Conservation (phyloP, 192 early-diverging fungal species). For the Chytriomyces sp. region DNA sequence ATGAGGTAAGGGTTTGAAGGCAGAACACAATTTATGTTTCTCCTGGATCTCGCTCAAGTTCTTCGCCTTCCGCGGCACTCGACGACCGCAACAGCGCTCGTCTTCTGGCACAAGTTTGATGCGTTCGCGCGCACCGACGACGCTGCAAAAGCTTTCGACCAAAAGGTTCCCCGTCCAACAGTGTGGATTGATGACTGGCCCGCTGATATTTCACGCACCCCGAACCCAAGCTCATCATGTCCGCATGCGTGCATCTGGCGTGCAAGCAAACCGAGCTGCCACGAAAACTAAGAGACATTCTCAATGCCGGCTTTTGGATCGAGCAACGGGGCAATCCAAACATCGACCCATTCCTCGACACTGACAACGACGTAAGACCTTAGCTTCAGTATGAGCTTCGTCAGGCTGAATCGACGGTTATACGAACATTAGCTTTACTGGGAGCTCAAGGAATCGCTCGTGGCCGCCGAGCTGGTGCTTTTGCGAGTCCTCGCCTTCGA, state of each 20-base stretch:
- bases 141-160: background rate
- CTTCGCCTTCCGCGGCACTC: conserved; percentile 18
- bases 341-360: background rate
- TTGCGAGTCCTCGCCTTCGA: conserved; percentile 27
- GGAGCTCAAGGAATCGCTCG: conserved; percentile 30
- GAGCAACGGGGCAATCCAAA: background rate
- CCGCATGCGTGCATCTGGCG: conserved; percentile 22
- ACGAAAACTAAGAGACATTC: conserved; percentile 28
- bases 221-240: conserved; percentile 7
- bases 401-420: background rate
- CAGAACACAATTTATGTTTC: too few species aligned
- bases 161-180: background rate
- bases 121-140: background rate
- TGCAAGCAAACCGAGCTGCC: conserved; percentile 27
- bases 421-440: conserved; percentile 19
- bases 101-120: background rate
- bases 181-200: background rate
- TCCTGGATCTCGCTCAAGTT: background rate
- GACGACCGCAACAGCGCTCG: background rate
- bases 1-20: too few species aligned
- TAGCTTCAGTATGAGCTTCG: background rate
- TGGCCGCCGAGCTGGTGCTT: conserved; percentile 26
- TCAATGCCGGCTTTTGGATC: conserved; percentile 27
- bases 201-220: background rate
- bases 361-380: conserved; percentile 26